A percentile compares a stretch with the other conserved stretches of the same genome.
Conservation (phyloP, 2,329 filamentous ascomycete species). For the Graphilbum sp. region DNA sequence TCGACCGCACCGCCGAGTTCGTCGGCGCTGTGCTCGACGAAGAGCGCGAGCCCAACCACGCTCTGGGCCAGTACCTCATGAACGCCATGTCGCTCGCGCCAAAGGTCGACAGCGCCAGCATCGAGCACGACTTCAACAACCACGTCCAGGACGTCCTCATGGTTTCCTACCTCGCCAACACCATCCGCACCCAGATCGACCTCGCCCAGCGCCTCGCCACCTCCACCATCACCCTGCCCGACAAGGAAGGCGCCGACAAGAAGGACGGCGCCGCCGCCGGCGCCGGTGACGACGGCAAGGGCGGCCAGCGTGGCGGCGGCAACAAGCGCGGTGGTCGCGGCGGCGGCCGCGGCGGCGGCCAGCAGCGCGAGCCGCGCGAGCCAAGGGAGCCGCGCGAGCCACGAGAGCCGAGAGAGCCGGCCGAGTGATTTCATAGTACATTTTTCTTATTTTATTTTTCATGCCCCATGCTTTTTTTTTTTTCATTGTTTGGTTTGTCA, state of each 20-base stretch:
- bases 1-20: conserved; percentile 83
- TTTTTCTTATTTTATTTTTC: neutral
- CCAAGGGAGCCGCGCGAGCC: conserved; percentile 31
- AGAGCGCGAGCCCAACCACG: conserved; percentile 75
- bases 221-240: conserved; percentile 37
- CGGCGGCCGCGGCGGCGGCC: conserved; percentile 28
- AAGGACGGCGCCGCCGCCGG: conserved; percentile 18
- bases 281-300: conserved; percentile 20
- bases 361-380: conserved; percentile 31
- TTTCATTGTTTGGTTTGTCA: no score
- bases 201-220: conserved; percentile 87
- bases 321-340: conserved; percentile 25
- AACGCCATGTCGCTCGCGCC: conserved; percentile 84
- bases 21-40: conserved; percentile 90
- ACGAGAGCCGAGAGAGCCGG: conserved; percentile 19
- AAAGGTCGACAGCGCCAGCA: conserved; percentile 79
- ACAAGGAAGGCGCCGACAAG: conserved; percentile 22
- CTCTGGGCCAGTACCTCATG: conserved; percentile 87
- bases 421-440: conserved; percentile 11
- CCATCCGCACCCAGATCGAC: conserved; percentile 96
- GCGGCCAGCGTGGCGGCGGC: conserved; percentile 19
- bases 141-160: conserved; percentile 98
- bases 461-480: no score
- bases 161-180: conserved; percentile 96
- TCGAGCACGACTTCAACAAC: conserved; percentile 98